Base-by-base conservation (phyloP, 176 grass and related monocot genomes). In the Rhynchospora pubera region DNA sequence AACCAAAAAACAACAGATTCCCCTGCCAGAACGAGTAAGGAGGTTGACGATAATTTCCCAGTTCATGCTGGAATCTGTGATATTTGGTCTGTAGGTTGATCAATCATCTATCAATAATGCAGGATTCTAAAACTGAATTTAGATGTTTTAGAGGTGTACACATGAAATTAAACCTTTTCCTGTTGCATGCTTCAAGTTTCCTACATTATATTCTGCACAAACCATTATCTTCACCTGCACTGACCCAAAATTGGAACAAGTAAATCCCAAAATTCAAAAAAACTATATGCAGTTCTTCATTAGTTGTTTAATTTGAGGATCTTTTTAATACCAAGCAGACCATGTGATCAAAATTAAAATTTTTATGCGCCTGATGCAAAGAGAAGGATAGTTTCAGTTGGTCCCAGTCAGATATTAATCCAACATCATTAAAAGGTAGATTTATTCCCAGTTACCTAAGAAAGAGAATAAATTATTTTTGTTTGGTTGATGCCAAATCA, bases 141-240 rank as follows among this genome's bases (percentile, higher is more conserved):
- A n/a, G 10, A 75, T 46, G 13, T 53, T 75, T 75, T 53, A 53
- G 12, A 75, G 22, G 11, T 45, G 39, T 15, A 71, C 1, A 46
- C 43, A 75, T 7, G 22, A 43, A 30, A 52, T 75, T 30, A 6
- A 22, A 75, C 22, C 47, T 28, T 74, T 22, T 50, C 21, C 5
- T 52, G 30, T 53, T 6, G 14, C 10, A 11, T 16, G 47, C 12
- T 75, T 53, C 48, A 73, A 73, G 69, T 42, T 50, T 48, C 44
- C 44, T 73, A 42, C 21, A 47, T 50, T 50, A 73, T 50, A 73
- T 48, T 73, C 69, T 50, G 69, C 69, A 73, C 19, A 73, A 73
- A 23, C 32, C 10, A 6, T 75, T 53, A 14, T 69, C 34, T 5
- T 75, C 71, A 53, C 13, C 71, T 75, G 71, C 71, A 75, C 5